Conservation (phyloP, 192 early-diverging fungal genomes). For the Kappamyces sp. region DNA sequence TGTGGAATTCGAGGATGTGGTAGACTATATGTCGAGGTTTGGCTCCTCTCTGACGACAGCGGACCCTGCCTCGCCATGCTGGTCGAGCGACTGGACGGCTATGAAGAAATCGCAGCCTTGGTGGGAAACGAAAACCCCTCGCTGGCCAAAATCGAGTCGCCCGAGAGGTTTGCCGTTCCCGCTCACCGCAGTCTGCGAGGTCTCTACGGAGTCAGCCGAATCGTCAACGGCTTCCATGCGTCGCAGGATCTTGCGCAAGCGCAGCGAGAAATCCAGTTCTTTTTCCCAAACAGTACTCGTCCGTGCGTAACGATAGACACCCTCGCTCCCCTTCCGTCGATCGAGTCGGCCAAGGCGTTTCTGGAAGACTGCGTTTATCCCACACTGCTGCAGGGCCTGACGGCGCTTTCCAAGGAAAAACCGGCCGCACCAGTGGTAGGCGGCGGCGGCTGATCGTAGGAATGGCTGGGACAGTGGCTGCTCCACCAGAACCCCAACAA, state of each 20-base stretch:
- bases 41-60: constrained; percentile 5
- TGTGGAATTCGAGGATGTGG: constrained; percentile 22
- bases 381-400: constrained; percentile 40
- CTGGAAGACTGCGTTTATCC: constrained; percentile 44
- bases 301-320: constrained; percentile 18
- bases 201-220: constrained; percentile 17
- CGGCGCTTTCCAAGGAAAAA: constrained; percentile 48
- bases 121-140: constrained; percentile 23
- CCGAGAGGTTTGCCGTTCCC: constrained; percentile 24
- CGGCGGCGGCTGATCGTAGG: constrained; percentile 1
- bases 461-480: constrained; percentile 16
- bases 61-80: constrained; percentile 36
- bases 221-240: constrained; percentile 32
- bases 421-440: constrained; percentile 43
- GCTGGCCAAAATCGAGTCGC: constrained; percentile 21
- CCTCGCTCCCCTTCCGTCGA: constrained; percentile 21
- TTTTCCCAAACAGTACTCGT: constrained; percentile 43
- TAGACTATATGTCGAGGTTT: constrained; percentile 29
- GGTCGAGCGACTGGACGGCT: constrained; percentile 26
- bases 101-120: constrained; percentile 22
- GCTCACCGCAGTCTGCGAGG: constrained; percentile 20
- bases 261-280: constrained; percentile 29
- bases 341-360: constrained; percentile 29
- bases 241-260: constrained; percentile 18
- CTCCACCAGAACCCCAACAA: constrained; percentile 10